Evolutionary conservation across 1,139 yeast species (phyloP).

Genomic region (Hyphopichia fennica): DNA sequence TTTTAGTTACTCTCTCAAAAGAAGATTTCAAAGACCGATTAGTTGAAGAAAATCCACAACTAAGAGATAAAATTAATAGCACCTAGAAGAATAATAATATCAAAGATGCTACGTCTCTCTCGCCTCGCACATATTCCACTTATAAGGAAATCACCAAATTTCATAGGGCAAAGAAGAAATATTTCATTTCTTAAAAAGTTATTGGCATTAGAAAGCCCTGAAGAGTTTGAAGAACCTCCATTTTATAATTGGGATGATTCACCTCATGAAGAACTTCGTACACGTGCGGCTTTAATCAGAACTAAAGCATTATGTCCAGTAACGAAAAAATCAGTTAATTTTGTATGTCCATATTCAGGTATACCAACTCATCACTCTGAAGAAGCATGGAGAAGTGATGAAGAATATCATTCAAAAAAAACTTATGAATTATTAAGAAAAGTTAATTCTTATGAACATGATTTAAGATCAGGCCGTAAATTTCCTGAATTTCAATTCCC

Average conservation of each 20-base stretch:
- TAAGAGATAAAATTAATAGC: too few species aligned
- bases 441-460: conserved; percentile 93
- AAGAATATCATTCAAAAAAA: conserved; percentile 64
- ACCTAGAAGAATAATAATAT: background rate
- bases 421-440: conserved; percentile 74
- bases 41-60: too few species aligned
- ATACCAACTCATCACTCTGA: conserved; percentile 92
- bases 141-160: background rate
- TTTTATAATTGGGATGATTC: conserved; percentile 75
- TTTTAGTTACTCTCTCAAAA: too few species aligned
- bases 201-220: conserved; percentile 35
- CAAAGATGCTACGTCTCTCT: background rate
- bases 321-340: conserved; percentile 75
- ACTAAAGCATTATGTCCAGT: conserved; percentile 91
- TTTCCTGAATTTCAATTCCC: conserved; percentile 97
- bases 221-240: conserved; percentile 17
- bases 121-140: background rate
- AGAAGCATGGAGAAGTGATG: conserved; percentile 87
- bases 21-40: too few species aligned
- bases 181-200: conserved; percentile 41
- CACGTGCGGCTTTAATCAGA: conserved; percentile 87
- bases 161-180: conserved; percentile 14
- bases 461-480: conserved; percentile 86
- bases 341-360: conserved; percentile 90
- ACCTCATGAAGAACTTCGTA: conserved; percentile 83